Evolutionary conservation across 495 filamentous ascomycete genomes (phyloP).

Genomic region (Aspergillus sclerotioniger): DNA sequence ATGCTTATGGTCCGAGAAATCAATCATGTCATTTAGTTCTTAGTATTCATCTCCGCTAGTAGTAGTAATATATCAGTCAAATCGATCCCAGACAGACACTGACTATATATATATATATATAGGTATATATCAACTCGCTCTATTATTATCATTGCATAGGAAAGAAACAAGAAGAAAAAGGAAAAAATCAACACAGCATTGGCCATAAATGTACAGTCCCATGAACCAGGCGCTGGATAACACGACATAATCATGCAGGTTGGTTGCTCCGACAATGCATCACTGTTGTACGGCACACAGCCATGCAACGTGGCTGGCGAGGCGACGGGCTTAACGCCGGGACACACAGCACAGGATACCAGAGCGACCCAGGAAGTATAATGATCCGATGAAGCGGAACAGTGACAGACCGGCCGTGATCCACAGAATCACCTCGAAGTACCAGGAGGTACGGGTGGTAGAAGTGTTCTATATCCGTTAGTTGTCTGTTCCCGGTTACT

Average conservation of each 20-base stretch:
- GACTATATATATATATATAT: too few relatives aligned
- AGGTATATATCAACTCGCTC: too few relatives aligned
- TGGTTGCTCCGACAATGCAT: background rate
- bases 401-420: conserved; percentile 72
- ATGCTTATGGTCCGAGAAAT: too few relatives aligned
- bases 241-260: conserved; percentile 3
- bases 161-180: background rate
- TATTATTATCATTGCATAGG: conserved; percentile 2
- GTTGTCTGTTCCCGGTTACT: too few relatives aligned
- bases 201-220: conserved; percentile 1
- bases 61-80: background rate
- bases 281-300: background rate
- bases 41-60: background rate
- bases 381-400: conserved; percentile 76
- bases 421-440: conserved; percentile 80
- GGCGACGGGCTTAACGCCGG: conserved; percentile 8
- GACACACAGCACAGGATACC: conserved; percentile 80
- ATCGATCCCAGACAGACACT: background rate
- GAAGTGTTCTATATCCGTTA: conserved; percentile 31
- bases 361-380: conserved; percentile 79
- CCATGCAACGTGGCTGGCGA: too few relatives aligned
- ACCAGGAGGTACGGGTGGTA: conserved; percentile 63
- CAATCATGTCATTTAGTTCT: background rate
- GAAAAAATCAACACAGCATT: background rate
- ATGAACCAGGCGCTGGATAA: conserved; percentile 4